Evolutionary conservation across 768 basidiomycete species (phyloP).

Genomic region (Tylopilus rubrobrunneus): DNA sequence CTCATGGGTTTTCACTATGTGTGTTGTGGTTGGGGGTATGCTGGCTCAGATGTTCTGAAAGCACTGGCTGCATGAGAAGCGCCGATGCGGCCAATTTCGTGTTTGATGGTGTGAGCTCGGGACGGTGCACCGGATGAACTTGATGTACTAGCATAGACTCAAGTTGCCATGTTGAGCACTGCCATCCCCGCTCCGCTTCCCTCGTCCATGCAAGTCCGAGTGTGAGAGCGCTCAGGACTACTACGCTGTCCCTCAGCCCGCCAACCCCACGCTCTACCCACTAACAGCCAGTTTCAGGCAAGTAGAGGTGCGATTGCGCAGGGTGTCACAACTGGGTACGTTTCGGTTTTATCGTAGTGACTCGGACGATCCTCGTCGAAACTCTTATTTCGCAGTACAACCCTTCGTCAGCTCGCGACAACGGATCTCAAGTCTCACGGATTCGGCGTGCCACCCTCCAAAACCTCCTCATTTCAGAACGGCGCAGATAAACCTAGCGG

Average conservation of each 20-base stretch:
- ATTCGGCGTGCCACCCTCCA: constrained; percentile 55
- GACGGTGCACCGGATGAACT: constrained; percentile 55
- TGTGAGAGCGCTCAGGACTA: constrained; percentile 52
- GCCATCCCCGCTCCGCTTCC: constrained; percentile 2
- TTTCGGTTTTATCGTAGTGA: constrained; percentile 5
- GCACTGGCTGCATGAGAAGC: constrained; percentile 86
- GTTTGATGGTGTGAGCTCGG: constrained; percentile 81
- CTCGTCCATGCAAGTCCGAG: constrained; percentile 36
- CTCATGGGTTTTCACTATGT: constrained; percentile 87
- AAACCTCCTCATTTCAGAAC: constrained; percentile 36
- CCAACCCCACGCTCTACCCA: constrained; percentile 22
- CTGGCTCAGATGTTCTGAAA: constrained; percentile 94
- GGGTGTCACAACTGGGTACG: constrained; percentile 81
- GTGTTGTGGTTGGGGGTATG: constrained; percentile 93
- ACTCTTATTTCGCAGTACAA: constrained; percentile 45
- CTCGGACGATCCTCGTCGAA: constrained; percentile 1
- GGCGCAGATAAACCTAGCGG: constrained; percentile 34
- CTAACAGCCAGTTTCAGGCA: constrained; percentile 27
- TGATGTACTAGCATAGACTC: constrained; percentile 31
- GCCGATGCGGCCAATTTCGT: constrained; percentile 88
- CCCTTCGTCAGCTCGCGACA: constrained; percentile 39
- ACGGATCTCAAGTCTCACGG: constrained; percentile 48
- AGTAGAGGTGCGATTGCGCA: constrained; percentile 60
- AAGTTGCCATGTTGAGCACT: constrained; percentile 23
- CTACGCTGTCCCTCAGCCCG: constrained; percentile 61